Percentiles rank a stretch among this genome's conserved stretches.
These are phyloP conservation scores for Pleomassaria siparia DNA, from an alignment of 2,329 filamentous ascomycete genomes.

Conservation along the genomic window DNA sequence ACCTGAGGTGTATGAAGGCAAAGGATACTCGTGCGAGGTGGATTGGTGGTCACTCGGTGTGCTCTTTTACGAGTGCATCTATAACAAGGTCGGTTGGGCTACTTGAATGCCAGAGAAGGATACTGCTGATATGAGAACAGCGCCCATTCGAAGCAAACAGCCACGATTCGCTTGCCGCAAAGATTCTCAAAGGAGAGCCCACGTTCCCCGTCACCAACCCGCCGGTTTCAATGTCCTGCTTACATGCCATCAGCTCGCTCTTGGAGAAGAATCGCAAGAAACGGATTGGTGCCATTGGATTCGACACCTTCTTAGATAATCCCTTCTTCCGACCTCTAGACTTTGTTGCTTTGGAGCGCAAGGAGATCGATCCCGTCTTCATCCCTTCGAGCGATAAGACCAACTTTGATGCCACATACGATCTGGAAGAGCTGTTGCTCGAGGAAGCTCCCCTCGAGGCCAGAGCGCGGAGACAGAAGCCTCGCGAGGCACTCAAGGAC, in stretches of 20 bases:
- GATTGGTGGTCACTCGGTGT: slow-evolving; percentile 99
- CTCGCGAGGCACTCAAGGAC: slow-evolving; percentile 84
- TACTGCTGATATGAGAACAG: slow-evolving; percentile 52
- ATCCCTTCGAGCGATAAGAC: slow-evolving; percentile 95
- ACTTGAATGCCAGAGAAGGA: neutral
- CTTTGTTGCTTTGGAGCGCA: slow-evolving; percentile 80
- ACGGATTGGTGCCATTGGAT: slow-evolving; percentile 80
- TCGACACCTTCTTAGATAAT: slow-evolving; percentile 81
- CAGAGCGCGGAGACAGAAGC: slow-evolving; percentile 88
- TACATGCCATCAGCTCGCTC: slow-evolving; percentile 83
- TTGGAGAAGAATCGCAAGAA: slow-evolving; percentile 77
- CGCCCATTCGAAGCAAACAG: slow-evolving; percentile 90
- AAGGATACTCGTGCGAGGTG: slow-evolving; percentile 84
- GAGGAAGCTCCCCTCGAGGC: slow-evolving; percentile 96
- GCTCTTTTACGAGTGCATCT: slow-evolving; percentile 99
- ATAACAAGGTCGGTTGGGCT: slow-evolving; percentile 77
- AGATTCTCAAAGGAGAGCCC: slow-evolving; percentile 79
- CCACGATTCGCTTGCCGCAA: slow-evolving; percentile 75
- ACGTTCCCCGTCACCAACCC: slow-evolving; percentile 92
- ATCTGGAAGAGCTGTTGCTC: slow-evolving; percentile 87
- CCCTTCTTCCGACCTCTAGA: slow-evolving; percentile 87
- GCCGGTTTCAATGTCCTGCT: slow-evolving; percentile 81
- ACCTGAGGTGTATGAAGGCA: slow-evolving; percentile 90
- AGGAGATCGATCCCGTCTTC: slow-evolving; percentile 89
- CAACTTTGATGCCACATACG: slow-evolving; percentile 98